Evolutionary conservation across 140 eudicot species (phyloP).

Genomic region (Bidens hawaiensis): DNA sequence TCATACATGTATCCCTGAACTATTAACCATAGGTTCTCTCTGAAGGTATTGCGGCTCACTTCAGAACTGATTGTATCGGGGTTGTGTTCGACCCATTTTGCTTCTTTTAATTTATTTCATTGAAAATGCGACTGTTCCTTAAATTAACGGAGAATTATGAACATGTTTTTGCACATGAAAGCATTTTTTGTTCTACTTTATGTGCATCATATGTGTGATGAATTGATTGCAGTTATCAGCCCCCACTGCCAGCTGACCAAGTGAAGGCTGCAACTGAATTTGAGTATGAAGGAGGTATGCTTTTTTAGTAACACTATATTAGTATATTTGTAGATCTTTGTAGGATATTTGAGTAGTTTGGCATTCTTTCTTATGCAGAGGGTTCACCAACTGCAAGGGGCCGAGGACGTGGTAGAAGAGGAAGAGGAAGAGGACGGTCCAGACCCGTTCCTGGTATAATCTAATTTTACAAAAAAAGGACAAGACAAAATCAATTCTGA

Average conservation of each 20-base stretch:
- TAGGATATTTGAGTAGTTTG: conserved; percentile 8
- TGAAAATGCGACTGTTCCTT: too few relatives aligned
- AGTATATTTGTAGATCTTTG: background rate
- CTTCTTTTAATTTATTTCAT: too few relatives aligned
- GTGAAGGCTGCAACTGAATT: conserved; percentile 59
- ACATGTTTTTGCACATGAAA: background rate
- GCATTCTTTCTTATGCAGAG: conserved; percentile 41
- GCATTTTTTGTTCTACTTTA: background rate
- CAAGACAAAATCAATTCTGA: background rate
- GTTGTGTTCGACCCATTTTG: too few relatives aligned
- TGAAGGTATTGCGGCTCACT: too few relatives aligned
- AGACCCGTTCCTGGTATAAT: conserved; percentile 51
- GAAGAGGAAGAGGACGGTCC: conserved; percentile 48
- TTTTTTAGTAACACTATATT: background rate
- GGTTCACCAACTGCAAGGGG: conserved; percentile 75
- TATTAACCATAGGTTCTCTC: background rate
- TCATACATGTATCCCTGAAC: background rate
- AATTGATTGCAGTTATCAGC: conserved; percentile 54
- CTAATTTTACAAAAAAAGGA: background rate
- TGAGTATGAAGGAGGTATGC: conserved; percentile 73
- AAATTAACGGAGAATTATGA: background rate
- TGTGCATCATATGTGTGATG: background rate
- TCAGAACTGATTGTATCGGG: too few relatives aligned
- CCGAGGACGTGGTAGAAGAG: conserved; percentile 79
- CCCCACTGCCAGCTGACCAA: conserved; percentile 85